phyloP scores from a whole-genome alignment of 108 stramenopile genomes.

The Nitzschia putrida region DNA sequence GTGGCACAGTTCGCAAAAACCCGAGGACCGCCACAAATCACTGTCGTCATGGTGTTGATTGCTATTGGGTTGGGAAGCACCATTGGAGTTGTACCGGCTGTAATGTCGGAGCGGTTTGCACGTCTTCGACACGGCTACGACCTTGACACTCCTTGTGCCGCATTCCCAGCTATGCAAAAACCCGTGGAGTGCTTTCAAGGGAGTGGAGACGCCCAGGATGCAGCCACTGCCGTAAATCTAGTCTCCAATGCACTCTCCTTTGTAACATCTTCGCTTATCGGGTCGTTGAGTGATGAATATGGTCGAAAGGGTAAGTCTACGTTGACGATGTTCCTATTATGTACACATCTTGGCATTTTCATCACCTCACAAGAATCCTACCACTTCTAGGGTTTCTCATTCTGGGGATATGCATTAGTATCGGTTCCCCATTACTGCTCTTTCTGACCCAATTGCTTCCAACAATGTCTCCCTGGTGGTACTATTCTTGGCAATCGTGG shows the following conservation, averaged over 20 bases:
- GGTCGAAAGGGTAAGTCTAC: slow-evolving; percentile 57
- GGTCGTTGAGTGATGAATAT: slow-evolving; percentile 77
- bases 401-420: slow-evolving; percentile 52
- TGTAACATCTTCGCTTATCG: slow-evolving; percentile 69
- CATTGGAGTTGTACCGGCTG: slow-evolving; percentile 79
- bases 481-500: slow-evolving; percentile 62
- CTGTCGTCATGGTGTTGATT: slow-evolving; percentile 59
- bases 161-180: slow-evolving; percentile 12
- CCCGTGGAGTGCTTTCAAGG: slow-evolving; percentile 69
- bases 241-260: slow-evolving; percentile 70
- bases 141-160: background rate
- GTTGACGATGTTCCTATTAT: too few species aligned
- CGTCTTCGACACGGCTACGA: slow-evolving; percentile 65
- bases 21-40: slow-evolving; percentile 73
- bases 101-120: slow-evolving; percentile 84
- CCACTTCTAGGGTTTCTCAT: slow-evolving; percentile 46
- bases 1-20: slow-evolving; percentile 49
- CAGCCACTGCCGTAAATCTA: slow-evolving; percentile 57
- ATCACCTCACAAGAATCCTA: background rate
- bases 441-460: slow-evolving; percentile 60
- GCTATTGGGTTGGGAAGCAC: slow-evolving; percentile 75
- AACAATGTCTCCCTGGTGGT: slow-evolving; percentile 62
- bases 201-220: slow-evolving; percentile 72
- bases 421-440: slow-evolving; percentile 54
- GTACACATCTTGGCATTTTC: background rate